Evolutionary conservation across 1,139 yeast genomes (phyloP).

Genomic region (Pichia sp.): DNA sequence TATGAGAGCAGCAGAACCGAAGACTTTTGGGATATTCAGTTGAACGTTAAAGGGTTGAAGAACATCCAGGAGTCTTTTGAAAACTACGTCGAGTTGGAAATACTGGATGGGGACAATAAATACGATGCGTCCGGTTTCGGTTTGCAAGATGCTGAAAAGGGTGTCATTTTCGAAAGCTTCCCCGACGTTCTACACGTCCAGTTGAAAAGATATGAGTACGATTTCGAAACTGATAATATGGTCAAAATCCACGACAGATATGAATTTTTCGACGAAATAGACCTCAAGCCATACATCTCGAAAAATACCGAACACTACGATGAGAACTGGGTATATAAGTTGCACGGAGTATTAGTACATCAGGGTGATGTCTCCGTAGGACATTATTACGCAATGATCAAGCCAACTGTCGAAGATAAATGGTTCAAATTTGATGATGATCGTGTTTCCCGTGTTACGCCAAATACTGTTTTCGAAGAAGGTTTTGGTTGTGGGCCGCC

Average conservation of each 20-base stretch:
- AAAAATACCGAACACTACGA: slow-evolving; percentile 46
- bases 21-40: slow-evolving; percentile 97
- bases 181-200: slow-evolving; percentile 94
- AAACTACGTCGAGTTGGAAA: slow-evolving; percentile 83
- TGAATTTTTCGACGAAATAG: slow-evolving; percentile 83
- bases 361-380: slow-evolving; percentile 95
- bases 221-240: slow-evolving; percentile 82
- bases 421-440: slow-evolving; percentile 98
- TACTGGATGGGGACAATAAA: slow-evolving; percentile 90
- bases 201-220: slow-evolving; percentile 90
- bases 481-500: slow-evolving; percentile 80
- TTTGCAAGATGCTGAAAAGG: slow-evolving; percentile 93
- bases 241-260: slow-evolving; percentile 89
- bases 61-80: slow-evolving; percentile 72
- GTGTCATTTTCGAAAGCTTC: slow-evolving; percentile 84
- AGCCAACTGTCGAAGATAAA: slow-evolving; percentile 62
- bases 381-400: slow-evolving; percentile 91
- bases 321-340: slow-evolving; percentile 70
- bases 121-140: slow-evolving; percentile 92
- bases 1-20: slow-evolving; percentile 90
- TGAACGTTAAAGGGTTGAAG: slow-evolving; percentile 81
- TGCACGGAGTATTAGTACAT: slow-evolving; percentile 94
- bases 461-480: slow-evolving; percentile 81
- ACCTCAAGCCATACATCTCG: slow-evolving; percentile 74
- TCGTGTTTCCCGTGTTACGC: slow-evolving; percentile 81